Conservation (phyloP, 2,329 filamentous ascomycete genomes). For the Diplodia seriata region DNA sequence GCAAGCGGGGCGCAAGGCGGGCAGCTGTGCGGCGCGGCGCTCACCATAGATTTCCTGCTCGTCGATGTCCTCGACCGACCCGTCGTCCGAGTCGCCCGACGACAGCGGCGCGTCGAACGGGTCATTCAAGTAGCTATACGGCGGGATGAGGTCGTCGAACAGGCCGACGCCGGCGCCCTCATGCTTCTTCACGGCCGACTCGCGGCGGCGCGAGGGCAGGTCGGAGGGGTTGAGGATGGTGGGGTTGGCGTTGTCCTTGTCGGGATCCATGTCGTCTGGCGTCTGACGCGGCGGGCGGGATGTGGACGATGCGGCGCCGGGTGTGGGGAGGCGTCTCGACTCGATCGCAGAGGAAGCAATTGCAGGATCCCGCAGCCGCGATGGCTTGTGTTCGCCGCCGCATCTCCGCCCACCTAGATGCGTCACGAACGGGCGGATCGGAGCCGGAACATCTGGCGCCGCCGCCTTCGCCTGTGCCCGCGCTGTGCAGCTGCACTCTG, state of each 20-base stretch:
- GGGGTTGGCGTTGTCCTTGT: conserved; percentile 82
- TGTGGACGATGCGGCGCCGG: conserved; percentile 23
- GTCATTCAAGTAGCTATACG: conserved; percentile 58
- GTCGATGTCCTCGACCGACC: conserved; percentile 82
- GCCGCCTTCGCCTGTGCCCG: not conserved
- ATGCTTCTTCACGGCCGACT: conserved; percentile 46
- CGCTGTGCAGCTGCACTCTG: conserved; percentile 23
- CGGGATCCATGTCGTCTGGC: conserved; percentile 48
- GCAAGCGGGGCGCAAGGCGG: not conserved
- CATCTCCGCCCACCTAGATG: conserved; percentile 1
- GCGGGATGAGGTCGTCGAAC: conserved; percentile 61
- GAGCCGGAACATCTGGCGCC: conserved; percentile 18
- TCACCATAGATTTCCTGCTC: conserved; percentile 95
- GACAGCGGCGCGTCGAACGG: conserved; percentile 52
- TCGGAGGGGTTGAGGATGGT: conserved; percentile 88
- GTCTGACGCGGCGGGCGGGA: conserved; percentile 24
- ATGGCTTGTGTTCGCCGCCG: conserved; percentile 21
- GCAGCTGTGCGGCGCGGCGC: conserved; percentile 28
- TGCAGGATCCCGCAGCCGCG: conserved; percentile 20
- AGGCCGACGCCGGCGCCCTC: conserved; percentile 60
- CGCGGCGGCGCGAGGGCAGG: conserved; percentile 77
- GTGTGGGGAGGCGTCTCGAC: conserved; percentile 15
- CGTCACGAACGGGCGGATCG: conserved; percentile 25
- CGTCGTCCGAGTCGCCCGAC: conserved; percentile 59
- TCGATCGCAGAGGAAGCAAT: conserved; percentile 19